These are phyloP conservation scores for Diophrys appendiculata DNA, from an alignment of 73 alveolate species.

Conservation along the genomic window DNA sequence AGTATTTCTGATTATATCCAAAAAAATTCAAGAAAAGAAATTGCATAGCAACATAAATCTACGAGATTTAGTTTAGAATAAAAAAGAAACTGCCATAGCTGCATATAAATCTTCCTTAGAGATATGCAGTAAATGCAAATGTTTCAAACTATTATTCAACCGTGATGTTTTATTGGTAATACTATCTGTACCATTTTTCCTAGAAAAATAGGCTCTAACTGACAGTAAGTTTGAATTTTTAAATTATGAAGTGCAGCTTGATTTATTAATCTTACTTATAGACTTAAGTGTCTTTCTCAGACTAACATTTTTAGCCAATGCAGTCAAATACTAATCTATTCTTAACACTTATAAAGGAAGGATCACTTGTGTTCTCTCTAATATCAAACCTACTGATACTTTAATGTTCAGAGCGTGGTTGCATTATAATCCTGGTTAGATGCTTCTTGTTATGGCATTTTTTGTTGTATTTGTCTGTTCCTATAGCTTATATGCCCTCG, in stretches of 20 bases:
- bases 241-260: too few relatives aligned
- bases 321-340: background rate
- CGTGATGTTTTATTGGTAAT: background rate
- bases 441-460: background rate
- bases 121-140: background rate
- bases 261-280: background rate
- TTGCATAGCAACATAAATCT: background rate
- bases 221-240: background rate
- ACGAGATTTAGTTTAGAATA: background rate
- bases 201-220: background rate
- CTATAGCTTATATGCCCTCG: background rate
- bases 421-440: background rate
- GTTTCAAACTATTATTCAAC: background rate
- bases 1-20: background rate
- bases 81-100: background rate
- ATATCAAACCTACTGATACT: background rate
- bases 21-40: background rate
- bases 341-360: background rate
- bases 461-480: background rate
- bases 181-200: background rate
- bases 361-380: background rate
- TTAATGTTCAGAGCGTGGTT: slow-evolving; percentile 8
- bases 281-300: background rate
- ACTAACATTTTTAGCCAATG: background rate
- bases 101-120: background rate